These are phyloP conservation scores for Citrus sinensis DNA, from an alignment of 345 rosid genomes.

Conservation along the genomic window DVS_A1.0 CM039164.1:28835001-28835500, in stretches of 20 bases:
- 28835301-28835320: constrained; percentile 7
- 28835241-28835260: constrained; percentile 20
- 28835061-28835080: constrained; percentile 7
- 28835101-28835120: not conserved
- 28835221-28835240: not conserved
- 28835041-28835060: not conserved
- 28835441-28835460: constrained; percentile 38
- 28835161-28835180: constrained; percentile 20
- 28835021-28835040: not conserved
- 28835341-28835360: constrained; percentile 8
- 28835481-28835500: constrained; percentile 39
- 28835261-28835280: constrained; percentile 16
- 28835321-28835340: constrained; percentile 1
- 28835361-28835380: constrained; percentile 42
- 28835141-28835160: constrained; percentile 21
- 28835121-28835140: constrained; percentile 23
- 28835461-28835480: constrained; percentile 45
- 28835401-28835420: constrained; percentile 37
- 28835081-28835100: constrained; percentile 4
- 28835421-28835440: constrained; percentile 49
- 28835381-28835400: constrained; percentile 26
- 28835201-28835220: constrained; percentile 16
- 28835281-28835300: constrained; percentile 25
- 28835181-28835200: constrained; percentile 29
- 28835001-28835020: not conserved